A percentile compares a stretch with the other conserved stretches of the same genome.
phyloP scores from a whole-genome alignment of 1,284 basidiomycete genomes.

The Sporisorium scitamineum region DNA sequence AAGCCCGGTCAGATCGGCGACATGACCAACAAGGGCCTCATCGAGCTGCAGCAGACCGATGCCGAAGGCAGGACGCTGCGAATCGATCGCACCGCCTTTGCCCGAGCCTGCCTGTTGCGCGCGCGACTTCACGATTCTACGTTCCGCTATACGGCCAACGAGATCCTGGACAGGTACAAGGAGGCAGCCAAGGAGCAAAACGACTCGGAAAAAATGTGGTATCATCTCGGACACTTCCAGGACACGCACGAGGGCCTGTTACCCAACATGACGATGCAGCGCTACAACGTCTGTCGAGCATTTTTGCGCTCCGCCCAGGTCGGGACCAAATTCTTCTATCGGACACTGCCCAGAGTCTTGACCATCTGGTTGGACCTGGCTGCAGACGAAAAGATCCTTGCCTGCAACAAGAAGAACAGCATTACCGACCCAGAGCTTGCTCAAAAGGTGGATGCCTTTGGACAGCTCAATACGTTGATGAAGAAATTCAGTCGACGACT shows the following conservation, averaged over 20 bases:
- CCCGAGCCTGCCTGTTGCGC: slow-evolving; percentile 84
- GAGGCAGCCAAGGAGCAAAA: slow-evolving; percentile 72
- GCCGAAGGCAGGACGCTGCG: slow-evolving; percentile 21
- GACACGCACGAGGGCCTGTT: slow-evolving; percentile 71
- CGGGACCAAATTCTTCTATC: slow-evolving; percentile 97
- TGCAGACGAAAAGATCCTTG: slow-evolving; percentile 72
- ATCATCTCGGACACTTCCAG: slow-evolving; percentile 55
- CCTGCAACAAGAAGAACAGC: slow-evolving; percentile 48
- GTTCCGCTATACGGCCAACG: slow-evolving; percentile 79
- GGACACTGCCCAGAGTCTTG: slow-evolving; percentile 91
- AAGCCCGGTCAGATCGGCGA: slow-evolving; percentile 30
- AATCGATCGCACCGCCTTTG: slow-evolving; percentile 30
- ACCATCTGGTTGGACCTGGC: slow-evolving; percentile 96
- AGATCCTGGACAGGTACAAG: slow-evolving; percentile 72
- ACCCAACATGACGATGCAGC: slow-evolving; percentile 64
- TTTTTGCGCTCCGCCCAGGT: slow-evolving; percentile 81
- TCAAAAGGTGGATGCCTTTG: slow-evolving; percentile 55
- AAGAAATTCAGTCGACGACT: slow-evolving; percentile 79
- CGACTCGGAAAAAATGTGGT: slow-evolving; percentile 72
- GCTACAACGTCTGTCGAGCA: slow-evolving; percentile 75
- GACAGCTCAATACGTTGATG: slow-evolving; percentile 71
- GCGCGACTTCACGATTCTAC: slow-evolving; percentile 94
- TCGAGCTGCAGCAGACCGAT: slow-evolving; percentile 37
- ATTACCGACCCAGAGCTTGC: slow-evolving; percentile 20
- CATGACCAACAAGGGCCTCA: slow-evolving; percentile 16